Conservation (phyloP, 2,329 filamentous ascomycete species). For the Celoporthe dispersa region DNA sequence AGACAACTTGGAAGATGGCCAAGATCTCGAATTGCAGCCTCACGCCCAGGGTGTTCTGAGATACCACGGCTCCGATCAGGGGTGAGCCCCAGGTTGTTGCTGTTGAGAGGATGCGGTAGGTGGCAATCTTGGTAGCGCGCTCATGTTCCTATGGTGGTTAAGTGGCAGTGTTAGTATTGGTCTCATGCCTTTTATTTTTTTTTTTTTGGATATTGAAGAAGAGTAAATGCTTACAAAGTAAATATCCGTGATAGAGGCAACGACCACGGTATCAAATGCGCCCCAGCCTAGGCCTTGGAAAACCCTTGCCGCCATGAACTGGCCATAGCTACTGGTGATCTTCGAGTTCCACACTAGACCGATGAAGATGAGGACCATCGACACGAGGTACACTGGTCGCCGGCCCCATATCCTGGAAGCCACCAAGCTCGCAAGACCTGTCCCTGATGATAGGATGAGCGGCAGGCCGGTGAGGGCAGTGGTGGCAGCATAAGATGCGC, state of each 20-base stretch:
- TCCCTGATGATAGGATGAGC: conserved; percentile 52
- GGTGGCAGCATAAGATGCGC: conserved; percentile 51
- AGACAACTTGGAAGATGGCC: conserved; percentile 51
- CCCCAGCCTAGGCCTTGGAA: conserved; percentile 65
- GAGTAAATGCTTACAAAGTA: conserved; percentile 53
- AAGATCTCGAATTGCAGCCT: conserved; percentile 57
- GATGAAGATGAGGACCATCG: conserved; percentile 50
- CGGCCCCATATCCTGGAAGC: conserved; percentile 55
- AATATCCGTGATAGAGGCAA: conserved; percentile 59
- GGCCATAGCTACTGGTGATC: conserved; percentile 45
- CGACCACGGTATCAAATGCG: conserved; percentile 58
- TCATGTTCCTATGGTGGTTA: conserved; percentile 54
- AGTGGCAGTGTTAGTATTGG: conserved; percentile 31
- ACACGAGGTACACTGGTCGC: conserved; percentile 56
- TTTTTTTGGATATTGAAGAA: background rate
- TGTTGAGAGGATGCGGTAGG: conserved; percentile 50
- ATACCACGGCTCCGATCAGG: conserved; percentile 55
- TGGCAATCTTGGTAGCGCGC: conserved; percentile 48
- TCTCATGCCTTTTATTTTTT: no score
- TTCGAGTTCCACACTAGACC: conserved; percentile 57
- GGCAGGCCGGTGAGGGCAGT: conserved; percentile 58
- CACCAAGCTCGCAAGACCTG: conserved; percentile 48
- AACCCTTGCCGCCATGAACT: conserved; percentile 56
- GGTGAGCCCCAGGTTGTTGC: conserved; percentile 59
- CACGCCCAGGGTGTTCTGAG: conserved; percentile 46